phyloP scores from a whole-genome alignment of 371 early-diverging fungal species.

The Mucor indicus region DNA sequence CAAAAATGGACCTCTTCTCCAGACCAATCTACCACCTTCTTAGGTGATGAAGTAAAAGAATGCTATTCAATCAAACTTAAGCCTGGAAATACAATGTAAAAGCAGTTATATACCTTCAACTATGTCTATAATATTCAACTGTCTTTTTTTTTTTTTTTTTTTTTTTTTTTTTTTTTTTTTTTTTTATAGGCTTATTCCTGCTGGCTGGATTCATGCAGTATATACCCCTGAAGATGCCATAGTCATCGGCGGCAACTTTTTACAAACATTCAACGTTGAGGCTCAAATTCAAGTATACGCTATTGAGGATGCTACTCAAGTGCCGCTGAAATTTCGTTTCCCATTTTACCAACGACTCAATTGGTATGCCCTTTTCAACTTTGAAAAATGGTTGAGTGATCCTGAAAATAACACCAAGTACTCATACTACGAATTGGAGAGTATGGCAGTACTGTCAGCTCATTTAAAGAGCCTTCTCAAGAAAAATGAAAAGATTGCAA shows the following conservation, averaged over 20 bases:
- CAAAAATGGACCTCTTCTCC: slow-evolving; percentile 85
- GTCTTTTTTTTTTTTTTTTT: no score
- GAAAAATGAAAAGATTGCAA: no score
- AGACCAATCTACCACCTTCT: slow-evolving; percentile 74
- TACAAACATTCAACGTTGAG: slow-evolving; percentile 72
- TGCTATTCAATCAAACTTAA: slow-evolving; percentile 65
- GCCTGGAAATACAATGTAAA: slow-evolving; percentile 79
- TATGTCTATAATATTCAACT: no score
- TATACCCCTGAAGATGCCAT: slow-evolving; percentile 83
- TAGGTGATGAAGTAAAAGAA: slow-evolving; percentile 75
- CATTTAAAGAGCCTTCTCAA: no score
- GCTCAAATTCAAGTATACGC: slow-evolving; percentile 66
- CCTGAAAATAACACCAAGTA: not conserved
- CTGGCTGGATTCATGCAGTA: slow-evolving; percentile 96
- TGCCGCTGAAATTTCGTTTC: slow-evolving; percentile 81
- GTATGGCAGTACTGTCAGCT: slow-evolving; percentile 8
- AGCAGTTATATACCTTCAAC: no score
- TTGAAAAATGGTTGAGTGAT: slow-evolving; percentile 17
- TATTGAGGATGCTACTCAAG: slow-evolving; percentile 76
- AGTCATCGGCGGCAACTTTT: slow-evolving; percentile 92
- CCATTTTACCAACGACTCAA: slow-evolving; percentile 80
- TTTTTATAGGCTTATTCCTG: slow-evolving; percentile 75
- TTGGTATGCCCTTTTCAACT: slow-evolving; percentile 64
- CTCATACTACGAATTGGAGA: slow-evolving; percentile 21
- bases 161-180: no score